These are phyloP conservation scores for Crepidotus variabilis DNA, from an alignment of 768 basidiomycete species.

Conservation along the genomic window DNA sequence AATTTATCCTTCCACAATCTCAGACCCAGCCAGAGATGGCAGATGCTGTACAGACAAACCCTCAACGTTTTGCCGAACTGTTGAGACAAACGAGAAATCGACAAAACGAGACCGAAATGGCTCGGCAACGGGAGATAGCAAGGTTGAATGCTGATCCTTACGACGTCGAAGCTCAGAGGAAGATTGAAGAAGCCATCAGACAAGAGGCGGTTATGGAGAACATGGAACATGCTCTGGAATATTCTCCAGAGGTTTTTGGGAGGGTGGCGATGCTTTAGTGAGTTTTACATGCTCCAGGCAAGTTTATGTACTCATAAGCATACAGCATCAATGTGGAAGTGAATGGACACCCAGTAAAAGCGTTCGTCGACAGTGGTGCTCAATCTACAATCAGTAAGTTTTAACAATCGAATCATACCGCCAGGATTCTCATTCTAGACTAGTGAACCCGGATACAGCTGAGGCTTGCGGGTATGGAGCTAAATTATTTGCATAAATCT, in stretches of 20 bases:
- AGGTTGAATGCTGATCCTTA: constrained; percentile 84
- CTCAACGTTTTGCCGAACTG: constrained; percentile 72
- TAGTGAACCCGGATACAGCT: constrained; percentile 91
- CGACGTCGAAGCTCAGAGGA: constrained; percentile 86
- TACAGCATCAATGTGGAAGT: constrained; percentile 86
- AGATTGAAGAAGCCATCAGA: constrained; percentile 91
- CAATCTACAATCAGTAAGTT: constrained; percentile 91
- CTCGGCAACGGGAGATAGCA: constrained; percentile 57
- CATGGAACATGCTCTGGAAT: constrained; percentile 90
- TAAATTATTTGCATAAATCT: not conserved
- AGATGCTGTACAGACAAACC: constrained; percentile 61
- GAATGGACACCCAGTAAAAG: constrained; percentile 86
- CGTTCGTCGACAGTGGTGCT: constrained; percentile 98
- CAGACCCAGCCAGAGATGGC: constrained; percentile 84
- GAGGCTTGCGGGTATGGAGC: constrained; percentile 78
- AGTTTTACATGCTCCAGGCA: constrained; percentile 24
- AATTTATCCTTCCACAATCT: not conserved
- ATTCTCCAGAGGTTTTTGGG: constrained; percentile 90
- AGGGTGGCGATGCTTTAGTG: constrained; percentile 96
- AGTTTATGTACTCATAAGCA: not conserved
- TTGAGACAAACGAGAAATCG: constrained; percentile 58
- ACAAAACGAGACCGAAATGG: constrained; percentile 49
- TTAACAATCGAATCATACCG: too few species aligned
- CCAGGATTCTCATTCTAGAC: not conserved
- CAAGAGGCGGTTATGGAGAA: constrained; percentile 91